These are phyloP conservation scores for Candida corydali DNA, from an alignment of 805 yeast species.

Conservation along the genomic window DNA sequence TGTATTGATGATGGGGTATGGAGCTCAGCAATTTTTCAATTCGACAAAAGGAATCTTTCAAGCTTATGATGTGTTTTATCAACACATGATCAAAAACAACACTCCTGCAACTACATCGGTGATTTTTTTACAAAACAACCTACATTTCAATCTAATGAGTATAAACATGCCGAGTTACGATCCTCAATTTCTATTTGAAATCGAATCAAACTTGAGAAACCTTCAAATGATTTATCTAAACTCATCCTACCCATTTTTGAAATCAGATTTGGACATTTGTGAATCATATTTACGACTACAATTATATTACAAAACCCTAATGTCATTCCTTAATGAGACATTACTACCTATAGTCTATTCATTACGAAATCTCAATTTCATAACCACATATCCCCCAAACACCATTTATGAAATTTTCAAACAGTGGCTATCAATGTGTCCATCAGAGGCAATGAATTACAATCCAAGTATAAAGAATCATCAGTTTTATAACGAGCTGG, in stretches of 20 bases:
- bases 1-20: constrained; percentile 10
- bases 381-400: constrained; percentile 17
- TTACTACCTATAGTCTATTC: constrained; percentile 15
- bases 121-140: constrained; percentile 9
- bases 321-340: constrained; percentile 13
- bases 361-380: constrained; percentile 12
- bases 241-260: background rate
- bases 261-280: background rate
- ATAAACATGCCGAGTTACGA: constrained; percentile 22
- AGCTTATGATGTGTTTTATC: constrained; percentile 8
- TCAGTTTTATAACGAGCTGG: constrained; percentile 8
- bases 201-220: constrained; percentile 12
- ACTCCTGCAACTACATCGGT: constrained; percentile 4
- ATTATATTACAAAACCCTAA: constrained; percentile 14
- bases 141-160: constrained; percentile 13
- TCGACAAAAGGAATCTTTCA: constrained; percentile 6
- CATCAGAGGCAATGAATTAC: constrained; percentile 14
- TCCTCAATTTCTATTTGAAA: constrained; percentile 18
- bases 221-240: constrained; percentile 10
- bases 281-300: constrained; percentile 5
- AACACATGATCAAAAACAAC: constrained; percentile 1
- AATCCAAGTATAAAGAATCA: background rate
- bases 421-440: constrained; percentile 18
- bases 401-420: constrained; percentile 15
- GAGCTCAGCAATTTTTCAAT: constrained; percentile 12